These are phyloP conservation scores for Rhodotorula sp. DNA, from an alignment of 1,284 basidiomycete genomes.

Conservation along the genomic window DNA sequence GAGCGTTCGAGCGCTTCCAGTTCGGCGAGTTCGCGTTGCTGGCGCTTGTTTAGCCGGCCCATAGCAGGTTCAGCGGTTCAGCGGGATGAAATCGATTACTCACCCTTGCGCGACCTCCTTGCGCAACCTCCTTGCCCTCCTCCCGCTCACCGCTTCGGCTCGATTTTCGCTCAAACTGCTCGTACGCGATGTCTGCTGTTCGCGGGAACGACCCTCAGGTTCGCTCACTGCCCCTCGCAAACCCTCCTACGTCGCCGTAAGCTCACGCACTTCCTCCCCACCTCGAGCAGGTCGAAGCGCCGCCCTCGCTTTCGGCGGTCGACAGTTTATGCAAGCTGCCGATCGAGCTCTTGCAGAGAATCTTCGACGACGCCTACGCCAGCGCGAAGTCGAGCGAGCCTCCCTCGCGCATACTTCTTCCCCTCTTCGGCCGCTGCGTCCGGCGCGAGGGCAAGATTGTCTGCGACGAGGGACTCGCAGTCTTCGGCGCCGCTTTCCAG, in stretches of 20 bases:
- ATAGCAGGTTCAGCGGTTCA: slow-evolving; percentile 37
- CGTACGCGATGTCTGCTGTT: no score
- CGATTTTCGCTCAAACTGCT: no score
- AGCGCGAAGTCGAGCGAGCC: not conserved
- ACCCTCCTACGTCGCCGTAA: no score
- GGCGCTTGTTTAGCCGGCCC: slow-evolving; percentile 66
- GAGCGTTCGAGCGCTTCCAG: slow-evolving; percentile 42
- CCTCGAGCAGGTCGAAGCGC: not conserved
- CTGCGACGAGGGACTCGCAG: no score
- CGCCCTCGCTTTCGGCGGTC: not conserved
- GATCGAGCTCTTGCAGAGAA: not conserved
- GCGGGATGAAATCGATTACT: not conserved
- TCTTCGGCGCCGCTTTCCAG: no score
- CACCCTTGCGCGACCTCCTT: not conserved
- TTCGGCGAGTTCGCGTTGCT: slow-evolving; percentile 78
- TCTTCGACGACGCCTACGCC: not conserved
- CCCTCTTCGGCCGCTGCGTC: not conserved
- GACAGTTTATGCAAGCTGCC: not conserved
- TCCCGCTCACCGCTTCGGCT: not conserved
- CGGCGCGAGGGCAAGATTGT: not conserved
- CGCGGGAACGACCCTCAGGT: no score
- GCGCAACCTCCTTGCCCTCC: no score
- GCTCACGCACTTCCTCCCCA: no score
- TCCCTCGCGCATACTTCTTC: not conserved
- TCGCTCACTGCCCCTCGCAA: no score